Base-by-base conservation (phyloP, 257 asterid species). In the Nemophila menziesii region DNA sequence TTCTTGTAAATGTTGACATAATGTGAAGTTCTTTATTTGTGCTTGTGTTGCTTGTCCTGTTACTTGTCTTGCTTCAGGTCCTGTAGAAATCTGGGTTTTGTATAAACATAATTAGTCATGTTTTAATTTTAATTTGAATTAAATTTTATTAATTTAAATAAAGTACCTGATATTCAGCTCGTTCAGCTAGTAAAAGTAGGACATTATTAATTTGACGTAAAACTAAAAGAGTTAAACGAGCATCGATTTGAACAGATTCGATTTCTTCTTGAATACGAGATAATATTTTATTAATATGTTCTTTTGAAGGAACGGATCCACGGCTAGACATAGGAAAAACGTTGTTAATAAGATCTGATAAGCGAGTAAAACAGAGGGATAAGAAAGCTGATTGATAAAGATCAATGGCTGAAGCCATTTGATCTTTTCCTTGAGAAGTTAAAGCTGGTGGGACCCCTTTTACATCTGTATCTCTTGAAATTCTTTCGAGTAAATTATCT, bases 391-490 rank as follows among this genome's bases (percentile, higher is more conserved):
- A 77, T 73, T 85, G 92, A 49, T 81, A 85, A 48, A 70, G 67
- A 55, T 68, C 86, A 43, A 85, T 64, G 16, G 96, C 68, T 27
- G 92, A 70, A 41, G 79, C 62, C 78, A 90, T 71, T 64, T 79
- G 89, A 67, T 68, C 89, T 60, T 85, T 90, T 43, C 94, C 96
- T 52, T 85, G 93, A 16, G 74, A 62, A 57, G 64, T 79, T 61
- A 90, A 71, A 52, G 96, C 94, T 8, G 93, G 89, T 33, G 84
- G 93, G 62, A 85, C 94, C 60, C 95, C 99, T 70, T 90, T 90
- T 50, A 90, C 93, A 71, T 85, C 94, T 33, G 96, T 90, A 75
- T 90, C 99, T 40, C 99, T 92, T 46, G 96, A 75, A 59, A 90
- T 82, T 69, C 99, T 81, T 64, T 79, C 96, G 27, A 85, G 92